These are phyloP conservation scores for Bacidia gigantensis DNA, from an alignment of 495 filamentous ascomycete species.

Conservation along the genomic window DNA sequence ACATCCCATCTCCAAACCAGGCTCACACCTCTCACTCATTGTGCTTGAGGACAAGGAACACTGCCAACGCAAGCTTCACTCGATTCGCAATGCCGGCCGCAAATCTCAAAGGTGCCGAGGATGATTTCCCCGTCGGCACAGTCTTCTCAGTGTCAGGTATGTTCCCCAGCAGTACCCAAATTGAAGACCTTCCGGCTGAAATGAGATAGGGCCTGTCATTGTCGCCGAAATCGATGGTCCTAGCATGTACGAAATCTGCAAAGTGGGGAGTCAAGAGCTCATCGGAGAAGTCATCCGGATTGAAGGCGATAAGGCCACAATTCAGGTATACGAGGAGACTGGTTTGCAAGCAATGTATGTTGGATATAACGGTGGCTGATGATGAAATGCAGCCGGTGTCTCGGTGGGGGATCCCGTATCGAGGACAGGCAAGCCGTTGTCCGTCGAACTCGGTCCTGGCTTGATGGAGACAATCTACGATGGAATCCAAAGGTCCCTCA, in stretches of 20 bases:
- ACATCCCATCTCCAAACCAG: no score
- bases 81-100: conserved; percentile 6
- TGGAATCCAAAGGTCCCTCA: conserved; percentile 91
- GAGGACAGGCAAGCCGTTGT: conserved; percentile 89
- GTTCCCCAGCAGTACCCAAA: conserved; percentile 30
- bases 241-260: conserved; percentile 95
- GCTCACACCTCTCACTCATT: no score
- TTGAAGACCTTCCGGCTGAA: conserved; percentile 18
- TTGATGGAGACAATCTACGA: conserved; percentile 99
- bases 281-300: conserved; percentile 98
- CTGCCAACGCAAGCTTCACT: background rate
- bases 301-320: conserved; percentile 84
- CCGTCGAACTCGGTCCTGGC: conserved; percentile 92
- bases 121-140: conserved; percentile 34
- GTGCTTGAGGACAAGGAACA: no score
- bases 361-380: no score
- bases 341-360: no score
- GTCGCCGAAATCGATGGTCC: conserved; percentile 69
- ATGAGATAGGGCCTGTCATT: conserved; percentile 75
- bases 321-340: conserved; percentile 98
- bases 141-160: conserved; percentile 76
- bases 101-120: conserved; percentile 1
- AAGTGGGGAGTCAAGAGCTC: conserved; percentile 75
- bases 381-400: no score
- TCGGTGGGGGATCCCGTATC: conserved; percentile 88